Evolutionary conservation across 257 asterid species (phyloP), one percentile per base, ranked within the genome.

Genomic region (Mentha longifolia): DNA sequence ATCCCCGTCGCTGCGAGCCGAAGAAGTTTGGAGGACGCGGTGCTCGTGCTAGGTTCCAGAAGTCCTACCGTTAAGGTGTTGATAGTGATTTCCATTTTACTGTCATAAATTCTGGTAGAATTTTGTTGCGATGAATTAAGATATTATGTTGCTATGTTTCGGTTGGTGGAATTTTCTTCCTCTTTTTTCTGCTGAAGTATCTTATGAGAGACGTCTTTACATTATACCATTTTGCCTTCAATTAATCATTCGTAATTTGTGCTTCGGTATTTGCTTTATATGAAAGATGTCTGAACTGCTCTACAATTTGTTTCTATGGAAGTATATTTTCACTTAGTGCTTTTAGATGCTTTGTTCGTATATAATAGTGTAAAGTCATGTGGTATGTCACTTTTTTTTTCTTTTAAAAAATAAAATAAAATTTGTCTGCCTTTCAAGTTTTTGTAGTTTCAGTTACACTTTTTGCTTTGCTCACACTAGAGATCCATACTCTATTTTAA

Each of bases 1-100:
- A 90, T 73, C 97, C 96, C 0, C 79, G 95, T 81, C 87, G 95
- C 0, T 87, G 92, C 17, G 96, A 89, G 91, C 96, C 94, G 10
- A 89, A 89, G 90, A 89, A 89, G 82, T 89, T 89, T 42, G 96
- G 96, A 55, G 96, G 96, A 15, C 92, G 95, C 37, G 96, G 96
- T 67, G 96, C 96, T 56, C 88, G 96, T 62, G 75, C 95, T 3
- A 86, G 95, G 81, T 90, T 88, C 85, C 95, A 90, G 84, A 85
- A 83, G n/a, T 85, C 88, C 30, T 87, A 87, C 85, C 93, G 88
- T 83, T 85, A 50, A 85, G 63, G 12, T 52, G 28, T 57, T 43
- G 61, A 66, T 65, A 37, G 77, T 9, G 57, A 51, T 51, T 51
- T 25, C 28, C 4, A 6, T 51, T 17, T 65, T 52, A 55, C 61